Percentiles rank a stretch among this genome's conserved stretches.
Evolutionary conservation across 345 rosid species (phyloP).

Genomic region (Boechera stricta): DNA sequence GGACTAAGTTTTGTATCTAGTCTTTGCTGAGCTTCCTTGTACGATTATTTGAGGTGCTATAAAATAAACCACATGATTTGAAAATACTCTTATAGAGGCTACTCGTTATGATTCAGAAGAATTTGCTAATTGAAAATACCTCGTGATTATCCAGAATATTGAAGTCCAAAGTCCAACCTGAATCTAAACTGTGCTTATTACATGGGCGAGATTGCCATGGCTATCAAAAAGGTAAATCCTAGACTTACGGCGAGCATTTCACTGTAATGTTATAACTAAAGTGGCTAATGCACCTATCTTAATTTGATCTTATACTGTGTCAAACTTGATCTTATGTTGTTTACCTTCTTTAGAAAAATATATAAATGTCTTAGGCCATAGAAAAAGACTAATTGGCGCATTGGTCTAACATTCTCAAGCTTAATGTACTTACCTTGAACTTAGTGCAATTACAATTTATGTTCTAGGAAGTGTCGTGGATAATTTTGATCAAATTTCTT

Average conservation of each 20-base stretch:
- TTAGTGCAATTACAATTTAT: conserved; percentile 12
- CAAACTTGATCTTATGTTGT: conserved; percentile 23
- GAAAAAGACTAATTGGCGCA: conserved; percentile 21
- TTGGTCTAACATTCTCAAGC: conserved; percentile 1
- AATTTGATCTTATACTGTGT: background rate
- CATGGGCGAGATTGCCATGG: conserved; percentile 96
- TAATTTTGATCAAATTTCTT: conserved; percentile 9
- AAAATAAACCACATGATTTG: conserved; percentile 17
- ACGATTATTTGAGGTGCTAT: conserved; percentile 25
- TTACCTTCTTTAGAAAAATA: conserved; percentile 3
- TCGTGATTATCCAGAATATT: conserved; percentile 60
- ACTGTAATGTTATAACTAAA: background rate
- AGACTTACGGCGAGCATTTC: conserved; percentile 11
- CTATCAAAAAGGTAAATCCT: conserved; percentile 76
- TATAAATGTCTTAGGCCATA: background rate
- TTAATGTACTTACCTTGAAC: background rate
- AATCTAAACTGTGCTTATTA: conserved; percentile 74
- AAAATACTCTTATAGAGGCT: conserved; percentile 15
- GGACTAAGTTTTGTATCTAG: conserved; percentile 10
- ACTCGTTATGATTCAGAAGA: conserved; percentile 20
- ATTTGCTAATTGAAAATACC: conserved; percentile 33
- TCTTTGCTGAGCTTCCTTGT: conserved; percentile 1
- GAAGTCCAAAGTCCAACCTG: conserved; percentile 92
- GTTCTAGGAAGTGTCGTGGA: conserved; percentile 3
- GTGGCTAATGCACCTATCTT: background rate